A percentile compares a stretch with the other conserved stretches of the same genome.
Conservation (phyloP, 345 rosid species). For the Salix dunnii region DNA sequence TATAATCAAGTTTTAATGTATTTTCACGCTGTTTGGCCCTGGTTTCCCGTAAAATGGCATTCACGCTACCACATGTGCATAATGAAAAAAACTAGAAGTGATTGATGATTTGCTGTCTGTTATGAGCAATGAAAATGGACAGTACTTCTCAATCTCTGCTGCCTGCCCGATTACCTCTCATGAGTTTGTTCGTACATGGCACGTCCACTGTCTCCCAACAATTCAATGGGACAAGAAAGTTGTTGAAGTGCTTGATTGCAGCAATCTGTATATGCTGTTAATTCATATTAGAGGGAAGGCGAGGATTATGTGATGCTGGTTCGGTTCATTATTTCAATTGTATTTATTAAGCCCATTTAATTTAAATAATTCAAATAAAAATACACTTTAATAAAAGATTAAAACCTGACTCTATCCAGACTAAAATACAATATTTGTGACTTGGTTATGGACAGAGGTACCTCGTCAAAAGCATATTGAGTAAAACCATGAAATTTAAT, state of each 20-base stretch:
- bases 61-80: not conserved
- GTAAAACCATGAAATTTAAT: too few species aligned
- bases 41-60: slow-evolving; percentile 1
- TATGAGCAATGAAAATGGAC: not conserved
- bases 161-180: not conserved
- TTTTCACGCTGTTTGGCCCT: not conserved
- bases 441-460: too few species aligned
- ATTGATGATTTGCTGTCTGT: not conserved
- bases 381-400: too few species aligned
- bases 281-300: not conserved
- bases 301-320: not conserved
- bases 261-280: not conserved
- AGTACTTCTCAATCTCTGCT: not conserved
- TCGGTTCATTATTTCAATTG: too few species aligned
- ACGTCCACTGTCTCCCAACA: not conserved
- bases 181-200: not conserved
- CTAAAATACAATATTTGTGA: too few species aligned
- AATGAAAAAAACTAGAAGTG: not conserved
- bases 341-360: too few species aligned
- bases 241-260: not conserved
- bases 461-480: rapidly evolving
- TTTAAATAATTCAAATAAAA: too few species aligned
- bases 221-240: not conserved
- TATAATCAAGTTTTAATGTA: slow-evolving; percentile 8
- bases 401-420: too few species aligned